These are phyloP conservation scores for Trifolium pratense DNA, from an alignment of 306 rosid genomes.

Conservation along the genomic window DNA sequence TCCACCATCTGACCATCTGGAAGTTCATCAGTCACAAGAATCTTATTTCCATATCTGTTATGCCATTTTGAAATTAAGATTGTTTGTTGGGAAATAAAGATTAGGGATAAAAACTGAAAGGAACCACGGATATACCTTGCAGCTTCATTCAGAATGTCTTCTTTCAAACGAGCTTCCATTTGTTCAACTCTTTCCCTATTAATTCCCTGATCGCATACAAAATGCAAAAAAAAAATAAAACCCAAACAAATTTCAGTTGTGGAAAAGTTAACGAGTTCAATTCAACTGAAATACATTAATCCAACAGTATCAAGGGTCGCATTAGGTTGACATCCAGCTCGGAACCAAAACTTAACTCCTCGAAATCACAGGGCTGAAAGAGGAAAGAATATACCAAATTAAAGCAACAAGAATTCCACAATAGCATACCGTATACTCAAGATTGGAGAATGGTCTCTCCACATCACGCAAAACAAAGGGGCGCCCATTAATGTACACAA, in stretches of 20 bases:
- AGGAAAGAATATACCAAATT: background rate
- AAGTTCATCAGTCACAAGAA: conserved; percentile 94
- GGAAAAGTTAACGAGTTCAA: background rate
- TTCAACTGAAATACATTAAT: conserved; percentile 37
- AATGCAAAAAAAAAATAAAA: conserved; percentile 32
- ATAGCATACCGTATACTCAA: conserved; percentile 77
- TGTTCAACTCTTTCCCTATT: conserved; percentile 86
- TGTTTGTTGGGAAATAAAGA: background rate
- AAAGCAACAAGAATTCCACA: conserved; percentile 2
- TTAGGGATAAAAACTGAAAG: conserved; percentile 22
- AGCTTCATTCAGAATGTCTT: conserved; percentile 82
- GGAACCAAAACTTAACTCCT: conserved; percentile 15
- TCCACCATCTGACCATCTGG: conserved; percentile 99
- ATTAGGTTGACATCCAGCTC: background rate
- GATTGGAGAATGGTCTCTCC: conserved; percentile 90
- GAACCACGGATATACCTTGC: conserved; percentile 62
- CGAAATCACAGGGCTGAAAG: background rate
- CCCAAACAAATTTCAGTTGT: conserved; percentile 10
- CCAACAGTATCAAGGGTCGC: background rate
- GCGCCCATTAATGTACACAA: conserved; percentile 88
- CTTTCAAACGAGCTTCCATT: conserved; percentile 87
- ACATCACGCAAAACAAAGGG: conserved; percentile 90
- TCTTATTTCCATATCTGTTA: conserved; percentile 85
- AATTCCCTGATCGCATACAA: conserved; percentile 65
- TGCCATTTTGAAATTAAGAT: conserved; percentile 44